These are phyloP conservation scores for Yamadazyma oceani DNA, from an alignment of 1,139 yeast species.

Conservation along the genomic window DNA sequence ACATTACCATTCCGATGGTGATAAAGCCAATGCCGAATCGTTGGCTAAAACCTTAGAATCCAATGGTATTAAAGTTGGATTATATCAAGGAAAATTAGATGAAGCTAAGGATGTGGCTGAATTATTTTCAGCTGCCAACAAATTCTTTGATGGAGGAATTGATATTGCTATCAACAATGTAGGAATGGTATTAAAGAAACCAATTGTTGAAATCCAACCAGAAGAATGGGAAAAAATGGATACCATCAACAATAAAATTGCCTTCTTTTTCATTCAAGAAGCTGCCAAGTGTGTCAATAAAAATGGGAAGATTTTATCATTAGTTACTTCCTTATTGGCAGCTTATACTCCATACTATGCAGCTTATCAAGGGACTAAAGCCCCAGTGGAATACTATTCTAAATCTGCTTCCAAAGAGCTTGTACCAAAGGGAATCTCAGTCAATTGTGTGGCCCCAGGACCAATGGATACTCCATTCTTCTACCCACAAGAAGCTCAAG, in stretches of 20 bases:
- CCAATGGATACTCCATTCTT: conserved; percentile 75
- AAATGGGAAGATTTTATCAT: conserved; percentile 53
- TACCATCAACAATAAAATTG: conserved; percentile 54
- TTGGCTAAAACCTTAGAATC: conserved; percentile 37
- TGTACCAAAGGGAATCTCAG: conserved; percentile 47
- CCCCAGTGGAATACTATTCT: conserved; percentile 59
- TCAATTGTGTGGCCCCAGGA: conserved; percentile 65
- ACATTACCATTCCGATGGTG: conserved; percentile 52
- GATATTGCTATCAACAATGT: conserved; percentile 68
- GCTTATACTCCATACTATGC: conserved; percentile 63
- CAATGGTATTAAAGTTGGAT: conserved; percentile 40
- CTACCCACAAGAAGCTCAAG: conserved; percentile 57
- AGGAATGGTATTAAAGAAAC: conserved; percentile 66
- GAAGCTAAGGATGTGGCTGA: conserved; percentile 40
- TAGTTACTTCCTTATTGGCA: conserved; percentile 65
- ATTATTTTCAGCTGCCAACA: conserved; percentile 50
- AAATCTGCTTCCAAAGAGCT: conserved; percentile 62
- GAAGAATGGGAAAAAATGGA: conserved; percentile 58
- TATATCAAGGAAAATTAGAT: conserved; percentile 47
- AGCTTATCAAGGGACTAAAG: conserved; percentile 60
- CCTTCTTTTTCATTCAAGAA: conserved; percentile 61
- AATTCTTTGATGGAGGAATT: conserved; percentile 46
- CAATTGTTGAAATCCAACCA: conserved; percentile 48
- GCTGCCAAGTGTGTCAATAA: conserved; percentile 53
- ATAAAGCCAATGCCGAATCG: conserved; percentile 34